Evolutionary conservation across 768 basidiomycete genomes (phyloP).

Genomic region (Russula ochroleuca): DNA sequence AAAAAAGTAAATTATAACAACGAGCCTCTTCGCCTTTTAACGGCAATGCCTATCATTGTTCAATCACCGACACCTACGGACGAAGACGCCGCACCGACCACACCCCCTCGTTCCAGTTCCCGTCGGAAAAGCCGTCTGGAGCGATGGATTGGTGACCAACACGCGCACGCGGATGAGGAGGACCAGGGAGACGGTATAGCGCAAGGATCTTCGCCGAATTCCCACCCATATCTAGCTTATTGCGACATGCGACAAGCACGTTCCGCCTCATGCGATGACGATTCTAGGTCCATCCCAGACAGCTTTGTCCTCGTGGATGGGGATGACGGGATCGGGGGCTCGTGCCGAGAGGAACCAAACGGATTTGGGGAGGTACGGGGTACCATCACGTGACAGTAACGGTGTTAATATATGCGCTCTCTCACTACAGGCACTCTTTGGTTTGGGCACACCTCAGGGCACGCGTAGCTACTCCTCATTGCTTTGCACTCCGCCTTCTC

Average conservation of each 20-base stretch:
- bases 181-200: slow-evolving; percentile 27
- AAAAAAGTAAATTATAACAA: not conserved
- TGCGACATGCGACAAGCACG: slow-evolving; percentile 36
- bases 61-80: slow-evolving; percentile 26
- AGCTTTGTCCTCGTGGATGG: slow-evolving; percentile 43
- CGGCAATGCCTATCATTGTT: slow-evolving; percentile 24
- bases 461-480: slow-evolving; percentile 36
- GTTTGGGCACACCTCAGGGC: slow-evolving; percentile 31
- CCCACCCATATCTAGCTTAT: slow-evolving; percentile 43
- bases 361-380: slow-evolving; percentile 17
- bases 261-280: slow-evolving; percentile 31
- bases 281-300: slow-evolving; percentile 37
- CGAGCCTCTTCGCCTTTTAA: slow-evolving; percentile 5
- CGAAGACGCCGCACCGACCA: slow-evolving; percentile 26
- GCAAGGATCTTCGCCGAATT: slow-evolving; percentile 30
- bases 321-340: slow-evolving; percentile 28
- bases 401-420: slow-evolving; percentile 12
- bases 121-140: slow-evolving; percentile 41
- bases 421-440: slow-evolving; percentile 23
- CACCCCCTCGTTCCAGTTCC: slow-evolving; percentile 30
- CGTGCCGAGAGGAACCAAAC: slow-evolving; percentile 13
- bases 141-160: slow-evolving; percentile 45
- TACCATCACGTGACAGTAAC: slow-evolving; percentile 20
- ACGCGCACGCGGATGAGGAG: slow-evolving; percentile 29
- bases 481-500: slow-evolving; percentile 39